Evolutionary conservation across 352 stramenopile genomes (phyloP), one percentile per base, ranked within the genome.

Genomic region (Globisporangium lucens): DNA sequence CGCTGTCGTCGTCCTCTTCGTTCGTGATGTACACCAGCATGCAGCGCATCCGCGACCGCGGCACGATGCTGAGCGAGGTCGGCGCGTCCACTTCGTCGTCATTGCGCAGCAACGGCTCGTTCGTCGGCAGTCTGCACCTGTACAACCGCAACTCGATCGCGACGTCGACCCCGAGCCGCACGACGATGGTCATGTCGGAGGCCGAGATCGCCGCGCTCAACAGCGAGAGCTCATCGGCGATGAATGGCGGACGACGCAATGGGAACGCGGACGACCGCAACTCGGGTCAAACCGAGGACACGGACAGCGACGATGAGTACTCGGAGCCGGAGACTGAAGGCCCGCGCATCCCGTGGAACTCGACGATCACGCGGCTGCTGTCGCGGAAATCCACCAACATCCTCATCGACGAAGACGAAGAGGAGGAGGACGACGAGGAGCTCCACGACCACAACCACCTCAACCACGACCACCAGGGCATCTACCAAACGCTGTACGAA

Each of bases 381-480:
- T 63, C 68, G 43, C 80, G 80, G 30, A 70, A 84, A 55, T 87
- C 78, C 64, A 77, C 73, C 59, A 89, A 89, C 67, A 69, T 87
- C 5, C 60, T 89, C 13, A 79, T 89, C 8, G 80, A 89, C 38
- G 80, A 87, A 51, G 80, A 87, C 55, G 79, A 88, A 33, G 70
- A 78, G 22, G 71, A 73, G 5, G 73, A 87, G 29, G 78, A 83
- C 20, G 53, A 67, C 20, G 51, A 61, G 0, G 35, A 49, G 24
- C 33, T n/a, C 13, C 38, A 46, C 27, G 36, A 63, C 30, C 36
- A 53, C 58, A 6, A 20, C 22, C 58, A 56, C 24, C 15, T n/a
- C 29, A 12, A 59, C 22, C 22, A 63, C 4, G 51, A 55, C 43
- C 60, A 66, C 27, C 24, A 56, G n/a, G 47, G n/a, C 22, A 35